Evolutionary conservation across 441 rosid species (phyloP), one percentile per base, ranked within the genome.

Genomic region (Pelargonium cotyledonis): DNA sequence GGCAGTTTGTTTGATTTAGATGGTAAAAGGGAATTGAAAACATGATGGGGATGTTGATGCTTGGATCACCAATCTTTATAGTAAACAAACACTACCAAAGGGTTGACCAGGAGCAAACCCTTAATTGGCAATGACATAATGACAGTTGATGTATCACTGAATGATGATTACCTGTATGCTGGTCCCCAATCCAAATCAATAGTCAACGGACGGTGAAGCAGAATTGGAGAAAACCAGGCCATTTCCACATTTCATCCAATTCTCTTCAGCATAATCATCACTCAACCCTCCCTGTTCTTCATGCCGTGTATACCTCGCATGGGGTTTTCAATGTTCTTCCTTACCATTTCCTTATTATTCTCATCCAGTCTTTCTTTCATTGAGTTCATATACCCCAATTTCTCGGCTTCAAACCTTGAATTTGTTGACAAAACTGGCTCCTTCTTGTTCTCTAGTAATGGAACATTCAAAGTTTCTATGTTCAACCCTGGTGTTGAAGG

Each of bases 381-480:
- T 6, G 93, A 89, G 74, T 80, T 79, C 63, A 72, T 89, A 51
- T 69, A 72, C 73, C 96, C 97, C 2, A 83, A 83, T 78, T 88
- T 93, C 85, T 84, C 85, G 4, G 97, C 96, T 69, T 88, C 96
- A 11, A 46, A 84, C 72, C 71, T 78, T 58, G 79, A 74, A 62
- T 89, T 82, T 70, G 58, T 88, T 0, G 89, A 85, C 71, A 73
- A 77, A 64, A 63, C 76, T 21, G 96, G 98, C 12, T 80, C 92
- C 64, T 93, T 93, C 77, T 80, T 93, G 67, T 69, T 72, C 66
- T 91, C 98, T 44, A 83, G 70, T 18, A 79, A 81, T 49, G 84
- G 78, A 38, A 81, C 85, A 12, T 93, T 84, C 80, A 85, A 85
- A 79, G 92, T 86, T 74, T 80, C 90, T 68, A 77, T 93, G 63